Percentiles rank a stretch among this genome's conserved stretches.
Conservation (phyloP, 2,329 filamentous ascomycete genomes). For the Cordyceps sp. region DNA sequence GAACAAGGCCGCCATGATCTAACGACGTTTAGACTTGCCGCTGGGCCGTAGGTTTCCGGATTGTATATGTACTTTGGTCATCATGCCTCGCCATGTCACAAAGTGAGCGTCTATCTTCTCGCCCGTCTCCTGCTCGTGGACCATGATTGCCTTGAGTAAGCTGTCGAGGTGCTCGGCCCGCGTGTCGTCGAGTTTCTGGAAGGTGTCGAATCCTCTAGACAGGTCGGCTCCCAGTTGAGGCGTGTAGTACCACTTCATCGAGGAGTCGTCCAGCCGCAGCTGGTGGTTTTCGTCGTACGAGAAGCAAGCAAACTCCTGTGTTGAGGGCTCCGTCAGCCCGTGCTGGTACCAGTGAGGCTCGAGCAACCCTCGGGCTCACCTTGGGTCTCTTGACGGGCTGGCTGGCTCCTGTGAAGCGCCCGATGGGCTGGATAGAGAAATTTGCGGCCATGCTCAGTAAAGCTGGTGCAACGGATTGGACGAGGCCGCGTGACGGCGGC, state of each 20-base stretch:
- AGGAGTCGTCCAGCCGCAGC: slow-evolving; percentile 61
- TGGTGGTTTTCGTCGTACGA: slow-evolving; percentile 78
- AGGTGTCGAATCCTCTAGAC: slow-evolving; percentile 64
- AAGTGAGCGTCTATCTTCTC: slow-evolving; percentile 59
- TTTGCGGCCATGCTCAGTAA: slow-evolving; percentile 16
- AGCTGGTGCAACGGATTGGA: too few relatives aligned
- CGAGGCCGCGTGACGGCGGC: not conserved
- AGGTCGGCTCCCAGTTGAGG: slow-evolving; percentile 56
- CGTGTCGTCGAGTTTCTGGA: slow-evolving; percentile 67
- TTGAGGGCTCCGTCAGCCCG: too few relatives aligned
- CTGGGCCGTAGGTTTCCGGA: not conserved
- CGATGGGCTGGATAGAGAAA: slow-evolving; percentile 54
- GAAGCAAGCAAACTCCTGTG: slow-evolving; percentile 76
- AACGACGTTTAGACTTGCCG: not conserved
- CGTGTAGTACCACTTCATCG: slow-evolving; percentile 77
- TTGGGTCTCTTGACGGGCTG: slow-evolving; percentile 60
- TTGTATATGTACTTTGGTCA: slow-evolving; percentile 61
- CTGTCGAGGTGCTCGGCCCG: slow-evolving; percentile 79
- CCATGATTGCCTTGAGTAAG: slow-evolving; percentile 58
- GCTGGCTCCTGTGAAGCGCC: slow-evolving; percentile 49
- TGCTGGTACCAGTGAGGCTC: too few relatives aligned
- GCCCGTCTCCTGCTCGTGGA: slow-evolving; percentile 52
- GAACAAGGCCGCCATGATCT: slow-evolving; percentile 79
- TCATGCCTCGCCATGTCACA: slow-evolving; percentile 93
- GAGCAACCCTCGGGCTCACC: too few relatives aligned